Evolutionary conservation across 768 basidiomycete species (phyloP).

Genomic region (Amanita polypyramis): DNA sequence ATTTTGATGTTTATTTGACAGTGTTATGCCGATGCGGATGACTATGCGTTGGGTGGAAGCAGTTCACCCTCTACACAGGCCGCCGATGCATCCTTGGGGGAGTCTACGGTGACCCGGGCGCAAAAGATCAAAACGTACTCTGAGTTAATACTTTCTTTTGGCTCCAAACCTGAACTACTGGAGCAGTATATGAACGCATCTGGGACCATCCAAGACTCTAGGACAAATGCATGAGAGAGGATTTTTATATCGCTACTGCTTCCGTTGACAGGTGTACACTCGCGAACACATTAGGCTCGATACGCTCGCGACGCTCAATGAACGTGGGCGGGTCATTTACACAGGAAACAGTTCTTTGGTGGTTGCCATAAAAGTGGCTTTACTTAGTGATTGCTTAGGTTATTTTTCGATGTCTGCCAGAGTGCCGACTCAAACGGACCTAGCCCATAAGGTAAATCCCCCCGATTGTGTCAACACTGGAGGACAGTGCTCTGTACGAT

Average conservation of each 20-base stretch:
- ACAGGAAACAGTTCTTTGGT: constrained; percentile 75
- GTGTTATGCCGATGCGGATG: constrained; percentile 46
- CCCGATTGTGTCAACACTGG: constrained; percentile 45
- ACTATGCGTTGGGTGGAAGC: constrained; percentile 47
- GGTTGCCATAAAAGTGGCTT: constrained; percentile 56
- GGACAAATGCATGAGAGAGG: constrained; percentile 50
- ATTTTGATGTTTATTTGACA: constrained; percentile 14
- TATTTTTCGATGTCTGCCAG: constrained; percentile 85
- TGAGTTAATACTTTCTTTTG: constrained; percentile 55
- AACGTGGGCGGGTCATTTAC: constrained; percentile 70
- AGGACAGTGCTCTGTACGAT: constrained; percentile 50
- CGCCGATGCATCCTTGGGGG: too few relatives aligned
- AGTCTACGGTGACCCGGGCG: constrained; percentile 10
- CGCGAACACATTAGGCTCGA: constrained; percentile 37
- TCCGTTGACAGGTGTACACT: constrained; percentile 56
- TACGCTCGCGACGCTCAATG: constrained; percentile 50
- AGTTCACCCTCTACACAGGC: constrained; percentile 22
- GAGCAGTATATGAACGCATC: constrained; percentile 65
- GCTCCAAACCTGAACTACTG: constrained; percentile 42
- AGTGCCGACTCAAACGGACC: constrained; percentile 58
- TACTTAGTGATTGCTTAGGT: constrained; percentile 31
- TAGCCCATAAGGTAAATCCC: constrained; percentile 53
- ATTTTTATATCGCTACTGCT: constrained; percentile 78
- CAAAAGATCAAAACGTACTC: constrained; percentile 33
- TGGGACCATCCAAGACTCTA: constrained; percentile 51